Conservation (phyloP, 108 stramenopile genomes). For the Skeletonema tropicum region DNA sequence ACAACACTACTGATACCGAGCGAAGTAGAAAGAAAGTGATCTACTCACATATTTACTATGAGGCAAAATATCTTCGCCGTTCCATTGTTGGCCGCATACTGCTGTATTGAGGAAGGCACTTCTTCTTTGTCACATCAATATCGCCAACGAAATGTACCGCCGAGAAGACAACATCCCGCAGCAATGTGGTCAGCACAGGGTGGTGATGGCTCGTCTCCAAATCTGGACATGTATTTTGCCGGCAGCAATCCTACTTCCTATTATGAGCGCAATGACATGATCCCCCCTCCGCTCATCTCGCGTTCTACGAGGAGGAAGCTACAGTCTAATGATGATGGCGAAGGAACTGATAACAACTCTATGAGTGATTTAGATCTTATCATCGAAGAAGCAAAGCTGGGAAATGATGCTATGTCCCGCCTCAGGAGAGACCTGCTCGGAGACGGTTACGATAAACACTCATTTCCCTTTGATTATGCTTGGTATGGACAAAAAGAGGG, state of each 20-base stretch:
- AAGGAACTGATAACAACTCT: not conserved
- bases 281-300: conserved; percentile 8
- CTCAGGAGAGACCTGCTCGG: conserved; percentile 20
- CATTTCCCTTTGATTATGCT: conserved; percentile 51
- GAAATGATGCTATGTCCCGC: conserved; percentile 4
- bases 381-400: conserved; percentile 7
- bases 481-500: conserved; percentile 17
- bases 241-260: conserved; percentile 5
- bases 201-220: not conserved
- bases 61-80: too few relatives aligned
- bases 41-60: too few relatives aligned
- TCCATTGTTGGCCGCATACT: too few relatives aligned
- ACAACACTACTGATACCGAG: too few relatives aligned
- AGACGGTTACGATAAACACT: conserved; percentile 28
- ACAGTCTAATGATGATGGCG: not conserved
- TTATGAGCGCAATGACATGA: conserved; percentile 8
- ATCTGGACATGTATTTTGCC: not conserved
- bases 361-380: conserved; percentile 6
- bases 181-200: not conserved
- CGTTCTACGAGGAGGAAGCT: not conserved
- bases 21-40: too few relatives aligned
- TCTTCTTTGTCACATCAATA: too few relatives aligned
- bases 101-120: too few relatives aligned
- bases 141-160: not conserved
- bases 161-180: not conserved